Evolutionary conservation across 768 basidiomycete species (phyloP).

Genomic region (Favolaschia claudopus): DNA sequence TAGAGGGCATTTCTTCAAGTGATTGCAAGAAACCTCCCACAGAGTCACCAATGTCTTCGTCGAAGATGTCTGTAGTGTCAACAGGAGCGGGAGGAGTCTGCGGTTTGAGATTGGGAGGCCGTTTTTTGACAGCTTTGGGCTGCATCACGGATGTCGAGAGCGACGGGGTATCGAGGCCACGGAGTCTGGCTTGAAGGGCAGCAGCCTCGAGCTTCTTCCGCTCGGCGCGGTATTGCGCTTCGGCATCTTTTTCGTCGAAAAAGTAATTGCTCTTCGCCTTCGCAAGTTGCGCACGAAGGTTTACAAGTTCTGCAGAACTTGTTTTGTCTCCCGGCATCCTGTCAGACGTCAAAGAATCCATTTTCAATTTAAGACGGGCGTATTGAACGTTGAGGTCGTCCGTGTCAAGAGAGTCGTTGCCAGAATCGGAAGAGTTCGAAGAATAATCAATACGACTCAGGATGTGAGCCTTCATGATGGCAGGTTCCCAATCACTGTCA

Average conservation of each 20-base stretch:
- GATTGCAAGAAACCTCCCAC: slow-evolving; percentile 75
- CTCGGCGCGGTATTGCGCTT: slow-evolving; percentile 60
- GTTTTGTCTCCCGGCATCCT: slow-evolving; percentile 34
- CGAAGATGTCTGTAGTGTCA: slow-evolving; percentile 54
- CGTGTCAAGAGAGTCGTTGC: slow-evolving; percentile 43
- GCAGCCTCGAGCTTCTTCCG: slow-evolving; percentile 56
- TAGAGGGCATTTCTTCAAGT: slow-evolving; percentile 68
- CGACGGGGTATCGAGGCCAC: slow-evolving; percentile 25
- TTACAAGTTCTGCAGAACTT: slow-evolving; percentile 38
- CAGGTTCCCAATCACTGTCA: slow-evolving; percentile 20
- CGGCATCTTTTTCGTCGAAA: slow-evolving; percentile 74
- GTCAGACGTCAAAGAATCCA: slow-evolving; percentile 53
- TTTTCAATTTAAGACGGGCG: slow-evolving; percentile 65
- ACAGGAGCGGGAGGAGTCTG: neutral
- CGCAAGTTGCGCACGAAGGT: slow-evolving; percentile 55
- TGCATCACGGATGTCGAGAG: neutral
- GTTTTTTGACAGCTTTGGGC: slow-evolving; percentile 11
- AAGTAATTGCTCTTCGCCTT: slow-evolving; percentile 66
- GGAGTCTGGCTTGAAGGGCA: slow-evolving; percentile 52
- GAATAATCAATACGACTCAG: slow-evolving; percentile 27
- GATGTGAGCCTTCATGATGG: slow-evolving; percentile 27
- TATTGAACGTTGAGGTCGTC: slow-evolving; percentile 70
- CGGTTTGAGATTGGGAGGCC: slow-evolving; percentile 17
- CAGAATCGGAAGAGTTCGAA: slow-evolving; percentile 35
- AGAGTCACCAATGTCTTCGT: slow-evolving; percentile 56